phyloP scores from a whole-genome alignment of 2,329 filamentous ascomycete species.

The Zasmidium citrigriseum region DNA sequence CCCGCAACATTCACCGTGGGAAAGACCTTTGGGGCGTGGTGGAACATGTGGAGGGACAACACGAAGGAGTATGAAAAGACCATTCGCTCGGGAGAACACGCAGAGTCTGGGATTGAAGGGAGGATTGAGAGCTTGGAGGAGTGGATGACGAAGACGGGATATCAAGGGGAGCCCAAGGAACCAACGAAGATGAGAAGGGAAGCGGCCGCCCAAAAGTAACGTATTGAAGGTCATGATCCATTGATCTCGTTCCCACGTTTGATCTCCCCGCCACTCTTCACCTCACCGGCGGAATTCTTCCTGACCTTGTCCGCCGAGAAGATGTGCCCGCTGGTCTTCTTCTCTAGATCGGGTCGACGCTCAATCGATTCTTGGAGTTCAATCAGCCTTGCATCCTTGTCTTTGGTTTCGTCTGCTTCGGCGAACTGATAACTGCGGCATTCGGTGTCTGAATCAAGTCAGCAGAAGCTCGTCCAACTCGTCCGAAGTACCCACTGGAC shows the following conservation, averaged over 20 bases:
- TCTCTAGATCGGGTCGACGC: slow-evolving; percentile 8
- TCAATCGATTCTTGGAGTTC: slow-evolving; percentile 16
- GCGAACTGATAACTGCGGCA: slow-evolving; percentile 23
- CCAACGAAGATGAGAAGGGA: slow-evolving; percentile 4
- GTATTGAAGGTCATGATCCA: too few relatives aligned
- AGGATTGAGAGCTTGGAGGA: background rate
- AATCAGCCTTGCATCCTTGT: slow-evolving; percentile 6
- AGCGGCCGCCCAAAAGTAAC: too few relatives aligned
- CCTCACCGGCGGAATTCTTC: background rate
- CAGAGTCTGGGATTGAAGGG: background rate
- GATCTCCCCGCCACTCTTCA: background rate
- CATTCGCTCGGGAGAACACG: background rate
- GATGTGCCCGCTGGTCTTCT: background rate
- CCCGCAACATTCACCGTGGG: slow-evolving; percentile 1
- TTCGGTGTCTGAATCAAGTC: too few relatives aligned
- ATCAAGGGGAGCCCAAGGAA: slow-evolving; percentile 1
- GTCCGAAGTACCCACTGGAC: too few relatives aligned
- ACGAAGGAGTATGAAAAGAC: background rate
- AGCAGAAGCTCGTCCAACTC: too few relatives aligned
- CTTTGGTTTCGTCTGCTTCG: slow-evolving; percentile 8
- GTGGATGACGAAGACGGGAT: slow-evolving; percentile 6
- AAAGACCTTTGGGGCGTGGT: slow-evolving; percentile 4
- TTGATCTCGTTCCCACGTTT: background rate
- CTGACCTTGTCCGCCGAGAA: background rate
- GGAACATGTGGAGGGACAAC: slow-evolving; percentile 9